These are phyloP conservation scores for Colletotrichum ledebouriae DNA, from an alignment of 2,329 filamentous ascomycete genomes.

Conservation along the genomic window DNA sequence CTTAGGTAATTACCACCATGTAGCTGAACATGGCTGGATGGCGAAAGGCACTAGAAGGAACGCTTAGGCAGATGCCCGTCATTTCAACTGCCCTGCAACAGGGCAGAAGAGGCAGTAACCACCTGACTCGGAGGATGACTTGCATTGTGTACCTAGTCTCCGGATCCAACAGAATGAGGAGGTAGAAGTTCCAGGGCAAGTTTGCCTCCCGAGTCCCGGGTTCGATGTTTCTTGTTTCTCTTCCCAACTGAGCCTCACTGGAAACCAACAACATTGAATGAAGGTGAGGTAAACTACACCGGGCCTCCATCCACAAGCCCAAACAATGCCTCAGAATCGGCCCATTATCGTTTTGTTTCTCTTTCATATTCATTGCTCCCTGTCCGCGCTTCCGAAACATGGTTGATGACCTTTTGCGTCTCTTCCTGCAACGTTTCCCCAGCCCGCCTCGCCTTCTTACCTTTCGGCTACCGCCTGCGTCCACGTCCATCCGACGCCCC, in stretches of 20 bases:
- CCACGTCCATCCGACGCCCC: constrained; percentile 1
- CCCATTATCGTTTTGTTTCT: constrained; percentile 3
- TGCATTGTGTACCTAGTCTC: neutral
- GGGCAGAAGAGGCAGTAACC: constrained; percentile 1
- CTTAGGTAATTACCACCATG: neutral
- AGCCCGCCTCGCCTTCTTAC: constrained; percentile 1
- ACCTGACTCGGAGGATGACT: constrained; percentile 2
- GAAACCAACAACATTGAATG: constrained; percentile 31
- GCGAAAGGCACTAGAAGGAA: too few relatives aligned
- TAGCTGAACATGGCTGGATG: too few relatives aligned
- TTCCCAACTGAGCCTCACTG: constrained; percentile 33
- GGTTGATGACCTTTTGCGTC: neutral
- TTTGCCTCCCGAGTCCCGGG: constrained; percentile 8
- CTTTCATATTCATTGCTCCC: neutral
- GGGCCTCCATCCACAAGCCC: neutral
- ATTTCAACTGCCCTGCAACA: constrained; percentile 2
- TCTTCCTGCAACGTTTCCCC: constrained; percentile 28
- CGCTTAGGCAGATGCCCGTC: constrained; percentile 8
- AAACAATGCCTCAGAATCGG: constrained; percentile 10
- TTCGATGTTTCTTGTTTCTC: constrained; percentile 11
- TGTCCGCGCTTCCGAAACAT: constrained; percentile 3
- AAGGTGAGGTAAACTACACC: constrained; percentile 3
- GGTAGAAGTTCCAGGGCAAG: neutral
- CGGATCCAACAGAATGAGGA: too few relatives aligned
- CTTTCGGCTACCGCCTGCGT: constrained; percentile 8